Evolutionary conservation across 176 grass and related monocot species (phyloP).

Genomic region (barley (Hordeum vulgare)): MorexV3_pseudomolecules_assembly NC_058519.1:44485633-44486132

Average conservation of each 20-base stretch:
- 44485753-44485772: background rate
- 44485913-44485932: background rate
- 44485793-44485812: background rate
- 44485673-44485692: background rate
- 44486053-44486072: background rate
- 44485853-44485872: background rate
- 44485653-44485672: background rate
- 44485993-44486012: background rate
- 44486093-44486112: background rate
- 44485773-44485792: background rate
- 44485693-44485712: background rate
- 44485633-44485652: background rate
- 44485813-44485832: background rate
- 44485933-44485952: background rate
- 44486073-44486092: background rate
- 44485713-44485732: background rate
- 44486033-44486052: background rate
- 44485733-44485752: background rate
- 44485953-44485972: too few species aligned
- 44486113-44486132: background rate
- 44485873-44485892: background rate
- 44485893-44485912: background rate
- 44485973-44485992: background rate
- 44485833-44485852: background rate
- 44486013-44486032: background rate